Percentiles rank a stretch among this genome's conserved stretches.
Conservation (phyloP, 2,329 filamentous ascomycete species). For the Botrytis deweyae region DNA sequence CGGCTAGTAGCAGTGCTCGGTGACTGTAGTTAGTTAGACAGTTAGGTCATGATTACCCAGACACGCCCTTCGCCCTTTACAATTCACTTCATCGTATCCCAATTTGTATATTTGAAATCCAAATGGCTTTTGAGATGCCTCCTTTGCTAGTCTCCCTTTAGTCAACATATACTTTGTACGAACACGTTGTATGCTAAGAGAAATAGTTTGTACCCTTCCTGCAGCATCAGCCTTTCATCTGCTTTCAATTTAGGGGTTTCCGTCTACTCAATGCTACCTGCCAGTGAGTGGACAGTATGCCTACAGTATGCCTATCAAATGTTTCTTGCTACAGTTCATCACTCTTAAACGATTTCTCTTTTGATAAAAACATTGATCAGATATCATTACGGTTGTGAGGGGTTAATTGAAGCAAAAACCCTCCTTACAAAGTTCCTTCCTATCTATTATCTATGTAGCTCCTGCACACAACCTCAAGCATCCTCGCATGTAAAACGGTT, state of each 20-base stretch:
- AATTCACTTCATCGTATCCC: constrained; percentile 5
- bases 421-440: background rate
- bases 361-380: background rate
- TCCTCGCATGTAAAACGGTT: constrained; percentile 7
- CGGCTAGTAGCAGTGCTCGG: no score
- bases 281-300: background rate
- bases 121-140: background rate
- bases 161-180: background rate
- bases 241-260: background rate
- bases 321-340: background rate
- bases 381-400: background rate
- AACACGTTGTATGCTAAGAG: background rate
- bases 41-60: background rate
- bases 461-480: constrained; percentile 12
- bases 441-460: background rate
- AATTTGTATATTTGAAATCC: background rate
- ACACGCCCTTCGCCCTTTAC: background rate
- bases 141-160: background rate
- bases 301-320: background rate
- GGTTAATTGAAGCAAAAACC: background rate
- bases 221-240: background rate
- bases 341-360: background rate
- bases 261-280: background rate
- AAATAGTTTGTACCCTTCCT: background rate
- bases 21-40: no score